Evolutionary conservation across 2,329 filamentous ascomycete genomes (phyloP).

Genomic region (Nothophaeocryptopus gaeumannii): DNA sequence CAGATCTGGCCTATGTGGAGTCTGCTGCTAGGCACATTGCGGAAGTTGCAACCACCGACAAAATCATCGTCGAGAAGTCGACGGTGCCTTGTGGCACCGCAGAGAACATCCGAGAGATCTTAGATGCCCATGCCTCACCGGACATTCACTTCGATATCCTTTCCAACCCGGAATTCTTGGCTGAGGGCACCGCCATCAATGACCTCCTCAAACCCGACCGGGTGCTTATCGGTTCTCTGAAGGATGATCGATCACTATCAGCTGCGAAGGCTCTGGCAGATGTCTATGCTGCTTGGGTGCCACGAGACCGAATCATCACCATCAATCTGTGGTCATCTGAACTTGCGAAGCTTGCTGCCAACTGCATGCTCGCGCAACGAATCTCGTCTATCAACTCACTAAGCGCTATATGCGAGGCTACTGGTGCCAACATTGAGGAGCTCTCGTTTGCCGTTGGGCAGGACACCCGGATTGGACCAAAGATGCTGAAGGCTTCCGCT

Average conservation of each 20-base stretch:
- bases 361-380: conserved; percentile 76
- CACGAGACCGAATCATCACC: conserved; percentile 63
- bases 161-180: conserved; percentile 78
- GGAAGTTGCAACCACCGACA: conserved; percentile 60
- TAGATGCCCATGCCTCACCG: conserved; percentile 55
- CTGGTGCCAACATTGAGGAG: conserved; percentile 72
- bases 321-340: conserved; percentile 77
- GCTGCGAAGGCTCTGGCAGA: conserved; percentile 63
- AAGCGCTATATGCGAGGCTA: conserved; percentile 74
- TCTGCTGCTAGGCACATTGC: conserved; percentile 67
- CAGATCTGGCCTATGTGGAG: conserved; percentile 71
- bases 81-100: conserved; percentile 76
- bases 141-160: conserved; percentile 69
- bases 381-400: conserved; percentile 80
- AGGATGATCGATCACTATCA: conserved; percentile 57
- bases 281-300: conserved; percentile 71
- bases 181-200: conserved; percentile 71
- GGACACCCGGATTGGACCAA: conserved; percentile 68
- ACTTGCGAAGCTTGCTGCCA: conserved; percentile 74
- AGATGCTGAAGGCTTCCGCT: conserved; percentile 71
- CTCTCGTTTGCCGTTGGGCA: conserved; percentile 63
- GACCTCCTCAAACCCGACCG: conserved; percentile 70
- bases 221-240: conserved; percentile 69
- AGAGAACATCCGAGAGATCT: conserved; percentile 65
- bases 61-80: conserved; percentile 78